phyloP scores from a whole-genome alignment of 305 asterid genomes.

The Fraxinus latifolia region DNA sequence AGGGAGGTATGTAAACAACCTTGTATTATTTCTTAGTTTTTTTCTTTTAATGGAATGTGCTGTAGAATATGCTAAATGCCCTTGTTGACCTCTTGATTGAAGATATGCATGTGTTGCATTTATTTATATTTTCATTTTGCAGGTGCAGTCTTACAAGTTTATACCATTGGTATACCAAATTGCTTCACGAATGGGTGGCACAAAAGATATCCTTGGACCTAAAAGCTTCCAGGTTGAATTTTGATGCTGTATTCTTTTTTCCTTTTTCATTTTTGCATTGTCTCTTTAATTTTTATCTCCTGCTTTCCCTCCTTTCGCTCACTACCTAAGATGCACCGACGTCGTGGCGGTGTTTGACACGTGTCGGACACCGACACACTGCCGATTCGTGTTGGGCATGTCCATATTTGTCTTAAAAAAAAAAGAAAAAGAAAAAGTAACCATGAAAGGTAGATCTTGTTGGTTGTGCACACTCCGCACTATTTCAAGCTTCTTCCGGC shows the following conservation, averaged over 20 bases:
- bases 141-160: conserved; percentile 95
- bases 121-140: conserved; percentile 27
- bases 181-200: conserved; percentile 88
- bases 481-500: not conserved
- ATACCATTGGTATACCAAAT: conserved; percentile 87
- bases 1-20: conserved; percentile 54
- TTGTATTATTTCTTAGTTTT: conserved; percentile 15
- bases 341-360: not conserved
- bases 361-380: not conserved
- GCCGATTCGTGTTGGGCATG: not conserved
- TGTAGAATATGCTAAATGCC: conserved; percentile 7
- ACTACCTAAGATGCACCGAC: not conserved
- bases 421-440: not conserved
- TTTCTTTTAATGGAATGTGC: conserved; percentile 14
- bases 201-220: conserved; percentile 67
- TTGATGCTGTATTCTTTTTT: conserved; percentile 22
- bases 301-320: not conserved
- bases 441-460: not conserved
- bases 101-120: conserved; percentile 13
- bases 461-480: not conserved
- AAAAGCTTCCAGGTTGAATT: conserved; percentile 73
- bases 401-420: not conserved
- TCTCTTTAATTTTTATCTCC: not conserved
- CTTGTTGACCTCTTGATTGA: conserved; percentile 15
- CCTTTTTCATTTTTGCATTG: not conserved